phyloP scores from a whole-genome alignment of 169 alveolate species.

The Ichthyophthirius multifiliis region DNA sequence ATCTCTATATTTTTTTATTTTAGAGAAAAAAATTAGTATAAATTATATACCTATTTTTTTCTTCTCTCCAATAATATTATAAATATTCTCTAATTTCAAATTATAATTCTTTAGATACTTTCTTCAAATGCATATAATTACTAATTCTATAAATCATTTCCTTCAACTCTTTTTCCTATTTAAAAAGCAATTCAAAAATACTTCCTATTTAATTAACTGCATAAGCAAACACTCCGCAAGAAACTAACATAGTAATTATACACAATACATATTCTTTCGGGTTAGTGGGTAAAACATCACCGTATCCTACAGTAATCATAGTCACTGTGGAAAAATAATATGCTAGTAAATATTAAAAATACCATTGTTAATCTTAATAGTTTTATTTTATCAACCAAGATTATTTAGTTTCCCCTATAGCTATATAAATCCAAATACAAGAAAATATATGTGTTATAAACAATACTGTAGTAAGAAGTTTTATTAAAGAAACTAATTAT shows the following conservation, averaged over 20 bases:
- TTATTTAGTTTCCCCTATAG: neutral
- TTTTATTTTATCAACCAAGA: neutral
- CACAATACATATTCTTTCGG: neutral
- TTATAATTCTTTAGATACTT: slow-evolving; percentile 20
- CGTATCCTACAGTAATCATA: slow-evolving; percentile 68
- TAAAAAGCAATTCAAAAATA: slow-evolving; percentile 25
- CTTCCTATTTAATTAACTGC: slow-evolving; percentile 32
- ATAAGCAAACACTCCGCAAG: slow-evolving; percentile 12
- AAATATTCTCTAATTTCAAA: slow-evolving; percentile 38
- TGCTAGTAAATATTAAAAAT: neutral
- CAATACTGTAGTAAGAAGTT: neutral
- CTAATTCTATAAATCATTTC: slow-evolving; percentile 19
- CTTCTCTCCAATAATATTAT: slow-evolving; percentile 19
- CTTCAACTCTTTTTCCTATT: slow-evolving; percentile 13
- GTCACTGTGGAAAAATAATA: slow-evolving; percentile 40
- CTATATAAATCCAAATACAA: neutral
- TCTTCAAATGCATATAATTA: slow-evolving; percentile 24
- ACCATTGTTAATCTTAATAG: neutral
- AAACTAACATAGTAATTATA: neutral
- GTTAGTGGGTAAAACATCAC: slow-evolving; percentile 48
- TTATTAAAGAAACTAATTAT: neutral
- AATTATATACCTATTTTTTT: neutral
- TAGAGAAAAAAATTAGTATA: neutral
- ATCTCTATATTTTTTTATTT: neutral
- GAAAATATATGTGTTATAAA: neutral